Evolutionary conservation across 164 flowering plant species (phyloP), one percentile per base, ranked within the genome.

Genomic region (Magnolia sinica): DNA sequence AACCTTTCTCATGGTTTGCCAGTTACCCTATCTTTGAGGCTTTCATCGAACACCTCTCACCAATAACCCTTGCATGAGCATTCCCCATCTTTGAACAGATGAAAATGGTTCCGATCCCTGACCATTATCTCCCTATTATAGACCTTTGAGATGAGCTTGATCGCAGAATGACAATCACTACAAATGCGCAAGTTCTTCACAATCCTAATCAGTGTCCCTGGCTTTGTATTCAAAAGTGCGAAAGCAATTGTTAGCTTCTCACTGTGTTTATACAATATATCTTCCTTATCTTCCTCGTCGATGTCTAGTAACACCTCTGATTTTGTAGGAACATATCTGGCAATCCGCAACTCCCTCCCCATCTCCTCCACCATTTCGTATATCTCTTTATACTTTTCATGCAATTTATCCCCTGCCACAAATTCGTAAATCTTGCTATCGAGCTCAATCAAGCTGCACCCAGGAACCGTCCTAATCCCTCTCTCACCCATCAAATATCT

Each of bases 171-270:
- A 55, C 79, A 77, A 77, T 77, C 79, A 51, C 37, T 22, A 52
- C 79, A 77, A 16, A 77, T 75, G n/a, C 79, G 71, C 66, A 77
- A 68, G 65, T 77, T 77, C 76, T 77, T 77, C 22, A 77, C 79
- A 65, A 77, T 72, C 52, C 79, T 20, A 20, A 77, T 66, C 0
- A 75, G 70, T n/a, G 79, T 66, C n/a, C 76, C 79, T 3, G 66
- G 79, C 27, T 31, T 65, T 2, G 79, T 77, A 45, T 77, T 77
- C 70, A 77, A 65, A 9, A 77, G 71, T 9, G 64, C 75, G 65
- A 77, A 77, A 73, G 79, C 76, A 65, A 77, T 77, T 1, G 79
- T 72, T 59, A 77, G 51, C 75, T 77, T 77, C 64, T 77, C 76
- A 7, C 79, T 77, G 55, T 77, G 79, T 45, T 64, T 10, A 52